A percentile compares a stretch with the other conserved stretches of the same genome.
phyloP scores from a whole-genome alignment of 1,139 yeast species.

The Suhomyces wounanorum region DNA sequence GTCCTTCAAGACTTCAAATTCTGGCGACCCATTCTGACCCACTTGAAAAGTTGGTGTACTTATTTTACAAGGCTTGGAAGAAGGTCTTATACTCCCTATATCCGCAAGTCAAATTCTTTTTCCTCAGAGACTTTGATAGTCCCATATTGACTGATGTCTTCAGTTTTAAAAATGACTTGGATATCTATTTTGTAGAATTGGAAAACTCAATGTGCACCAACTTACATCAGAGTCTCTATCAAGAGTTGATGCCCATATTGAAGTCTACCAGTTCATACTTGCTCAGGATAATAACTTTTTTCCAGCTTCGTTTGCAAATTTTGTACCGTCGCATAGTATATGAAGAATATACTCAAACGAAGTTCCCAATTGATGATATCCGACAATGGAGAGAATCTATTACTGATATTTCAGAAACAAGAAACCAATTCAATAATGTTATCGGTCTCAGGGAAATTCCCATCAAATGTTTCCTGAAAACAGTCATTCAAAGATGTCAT shows the following conservation, averaged over 20 bases:
- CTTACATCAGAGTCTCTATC: conserved; percentile 21
- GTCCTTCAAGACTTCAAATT: conserved; percentile 33
- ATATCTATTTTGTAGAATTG: conserved; percentile 26
- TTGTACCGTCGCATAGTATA: conserved; percentile 34
- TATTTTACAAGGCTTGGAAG: conserved; percentile 39
- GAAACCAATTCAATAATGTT: conserved; percentile 29
- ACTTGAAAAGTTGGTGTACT: conserved; percentile 34
- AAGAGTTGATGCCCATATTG: conserved; percentile 23
- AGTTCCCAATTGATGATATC: conserved; percentile 35
- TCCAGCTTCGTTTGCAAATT: conserved; percentile 26
- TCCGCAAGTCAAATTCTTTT: conserved; percentile 47
- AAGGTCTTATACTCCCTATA: conserved; percentile 39
- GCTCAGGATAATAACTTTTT: conserved; percentile 35
- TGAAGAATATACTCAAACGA: conserved; percentile 24
- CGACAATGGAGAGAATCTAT: conserved; percentile 33
- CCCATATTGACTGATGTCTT: conserved; percentile 46
- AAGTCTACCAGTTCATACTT: conserved; percentile 34
- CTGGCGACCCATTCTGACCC: conserved; percentile 29
- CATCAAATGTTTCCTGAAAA: conserved; percentile 29
- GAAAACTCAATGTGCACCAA: conserved; percentile 20
- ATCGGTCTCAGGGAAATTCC: conserved; percentile 31
- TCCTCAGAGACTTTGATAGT: conserved; percentile 44
- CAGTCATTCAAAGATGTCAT: conserved; percentile 29
- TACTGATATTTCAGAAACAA: conserved; percentile 26
- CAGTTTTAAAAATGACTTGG: conserved; percentile 28